Percentiles rank a stretch among this genome's conserved stretches.
These are phyloP conservation scores for Chaetomium globosum DNA, from an alignment of 2,329 filamentous ascomycete genomes.

Conservation along the genomic window DNA sequence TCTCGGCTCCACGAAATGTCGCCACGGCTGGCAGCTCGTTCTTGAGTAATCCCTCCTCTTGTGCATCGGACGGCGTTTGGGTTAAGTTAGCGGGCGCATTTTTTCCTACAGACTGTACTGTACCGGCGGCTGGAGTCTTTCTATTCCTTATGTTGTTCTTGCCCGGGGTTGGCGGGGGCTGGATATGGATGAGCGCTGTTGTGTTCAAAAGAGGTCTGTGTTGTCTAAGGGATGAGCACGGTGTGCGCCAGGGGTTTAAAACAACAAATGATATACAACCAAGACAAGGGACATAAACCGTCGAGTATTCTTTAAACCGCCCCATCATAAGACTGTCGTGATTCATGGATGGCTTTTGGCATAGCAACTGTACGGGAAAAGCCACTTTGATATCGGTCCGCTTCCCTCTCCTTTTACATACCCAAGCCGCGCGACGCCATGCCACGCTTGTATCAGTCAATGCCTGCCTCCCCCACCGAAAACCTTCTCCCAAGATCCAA, in stretches of 20 bases:
- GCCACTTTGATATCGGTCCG: neutral
- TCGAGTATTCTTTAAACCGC: neutral
- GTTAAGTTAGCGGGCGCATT: neutral
- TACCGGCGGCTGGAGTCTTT: constrained; percentile 1
- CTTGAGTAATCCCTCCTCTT: constrained; percentile 17
- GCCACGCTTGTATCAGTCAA: neutral
- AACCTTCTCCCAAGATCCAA: neutral
- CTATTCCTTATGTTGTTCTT: constrained; percentile 7
- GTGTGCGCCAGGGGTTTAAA: neutral
- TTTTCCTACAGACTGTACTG: neutral
- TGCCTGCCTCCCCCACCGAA: neutral
- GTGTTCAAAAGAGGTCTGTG: neutral
- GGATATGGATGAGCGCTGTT: neutral
- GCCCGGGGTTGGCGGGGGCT: neutral
- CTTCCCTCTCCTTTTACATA: constrained; percentile 8
- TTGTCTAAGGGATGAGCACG: neutral
- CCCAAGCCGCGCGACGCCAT: constrained; percentile 6
- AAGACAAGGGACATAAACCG: neutral
- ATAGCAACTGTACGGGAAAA: constrained; percentile 1
- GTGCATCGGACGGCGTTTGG: constrained; percentile 22
- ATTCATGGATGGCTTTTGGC: constrained; percentile 21
- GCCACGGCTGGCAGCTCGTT: neutral
- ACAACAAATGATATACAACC: neutral
- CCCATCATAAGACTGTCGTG: constrained; percentile 24
- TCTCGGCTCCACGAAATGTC: neutral